Evolutionary conservation across 768 basidiomycete genomes (phyloP).

Genomic region (Botryobasidium botryosum): DNA sequence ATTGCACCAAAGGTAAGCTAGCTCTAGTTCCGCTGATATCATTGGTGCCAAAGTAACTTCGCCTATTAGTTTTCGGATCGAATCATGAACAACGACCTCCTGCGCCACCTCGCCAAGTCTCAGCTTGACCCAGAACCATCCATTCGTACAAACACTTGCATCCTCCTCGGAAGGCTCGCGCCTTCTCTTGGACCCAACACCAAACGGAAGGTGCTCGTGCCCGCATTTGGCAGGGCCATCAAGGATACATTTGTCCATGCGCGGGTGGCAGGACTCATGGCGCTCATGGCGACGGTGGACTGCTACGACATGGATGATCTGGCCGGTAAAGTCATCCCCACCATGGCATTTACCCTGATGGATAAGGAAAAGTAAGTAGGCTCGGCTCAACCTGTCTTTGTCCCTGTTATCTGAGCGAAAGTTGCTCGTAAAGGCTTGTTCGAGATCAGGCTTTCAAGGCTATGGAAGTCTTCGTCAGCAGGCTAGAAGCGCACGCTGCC

Average conservation of each 20-base stretch:
- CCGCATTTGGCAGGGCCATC: slow-evolving; percentile 77
- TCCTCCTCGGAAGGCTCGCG: slow-evolving; percentile 81
- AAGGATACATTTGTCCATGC: slow-evolving; percentile 89
- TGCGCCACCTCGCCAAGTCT: slow-evolving; percentile 81
- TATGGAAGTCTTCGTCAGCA: slow-evolving; percentile 71
- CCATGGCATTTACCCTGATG: slow-evolving; percentile 58
- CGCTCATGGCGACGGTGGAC: slow-evolving; percentile 86
- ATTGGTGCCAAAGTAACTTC: not conserved
- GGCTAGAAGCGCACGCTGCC: slow-evolving; percentile 58
- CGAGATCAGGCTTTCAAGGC: slow-evolving; percentile 95
- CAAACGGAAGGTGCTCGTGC: slow-evolving; percentile 90
- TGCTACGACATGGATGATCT: slow-evolving; percentile 79
- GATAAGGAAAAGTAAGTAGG: slow-evolving; percentile 79
- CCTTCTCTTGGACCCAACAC: slow-evolving; percentile 74
- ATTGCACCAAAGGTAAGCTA: slow-evolving; percentile 64
- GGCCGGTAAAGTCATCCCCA: slow-evolving; percentile 78
- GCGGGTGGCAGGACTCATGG: slow-evolving; percentile 86
- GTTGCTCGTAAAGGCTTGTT: slow-evolving; percentile 42
- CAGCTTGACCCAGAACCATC: slow-evolving; percentile 88
- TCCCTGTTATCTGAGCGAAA: too few species aligned
- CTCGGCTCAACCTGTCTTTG: slow-evolving; percentile 1
- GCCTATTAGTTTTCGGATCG: slow-evolving; percentile 60
- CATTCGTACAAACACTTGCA: slow-evolving; percentile 94
- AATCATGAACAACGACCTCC: slow-evolving; percentile 88
- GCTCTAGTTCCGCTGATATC: not conserved